These are phyloP conservation scores for Xylaria arbuscula DNA, from an alignment of 2,329 filamentous ascomycete genomes.

Conservation along the genomic window DNA sequence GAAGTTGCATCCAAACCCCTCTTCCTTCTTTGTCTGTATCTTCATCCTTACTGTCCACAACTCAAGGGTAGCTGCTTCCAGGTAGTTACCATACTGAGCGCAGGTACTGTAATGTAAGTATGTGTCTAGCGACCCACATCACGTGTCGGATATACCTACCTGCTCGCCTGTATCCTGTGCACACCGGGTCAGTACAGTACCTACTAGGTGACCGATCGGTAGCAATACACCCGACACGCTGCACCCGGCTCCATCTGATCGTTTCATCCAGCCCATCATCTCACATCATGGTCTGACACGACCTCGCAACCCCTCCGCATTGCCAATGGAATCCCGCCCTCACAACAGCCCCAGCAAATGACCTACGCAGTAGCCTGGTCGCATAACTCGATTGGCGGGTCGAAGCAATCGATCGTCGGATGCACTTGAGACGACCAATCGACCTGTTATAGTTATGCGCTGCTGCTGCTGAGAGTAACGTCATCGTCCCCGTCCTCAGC, in stretches of 20 bases:
- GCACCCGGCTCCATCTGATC: slow-evolving; percentile 1
- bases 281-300: slow-evolving; percentile 16
- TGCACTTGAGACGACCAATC: slow-evolving; percentile 32
- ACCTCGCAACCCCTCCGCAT: slow-evolving; percentile 20
- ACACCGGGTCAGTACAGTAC: background rate
- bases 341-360: slow-evolving; percentile 14
- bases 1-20: too few species aligned
- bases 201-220: background rate
- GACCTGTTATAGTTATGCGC: slow-evolving; percentile 17
- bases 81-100: too few species aligned
- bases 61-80: too few species aligned
- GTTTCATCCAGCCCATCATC: slow-evolving; percentile 2
- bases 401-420: slow-evolving; percentile 19
- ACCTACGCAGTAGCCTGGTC: background rate
- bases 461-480: slow-evolving; percentile 10
- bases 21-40: too few species aligned
- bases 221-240: background rate
- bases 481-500: slow-evolving; percentile 23
- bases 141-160: slow-evolving; percentile 15
- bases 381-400: slow-evolving; percentile 9
- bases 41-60: too few species aligned
- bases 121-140: slow-evolving; percentile 26
- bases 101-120: background rate
- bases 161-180: too few species aligned
- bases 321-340: slow-evolving; percentile 13